phyloP scores from a whole-genome alignment of 2,329 filamentous ascomycete species.

The Beauveria caledonica region DNA sequence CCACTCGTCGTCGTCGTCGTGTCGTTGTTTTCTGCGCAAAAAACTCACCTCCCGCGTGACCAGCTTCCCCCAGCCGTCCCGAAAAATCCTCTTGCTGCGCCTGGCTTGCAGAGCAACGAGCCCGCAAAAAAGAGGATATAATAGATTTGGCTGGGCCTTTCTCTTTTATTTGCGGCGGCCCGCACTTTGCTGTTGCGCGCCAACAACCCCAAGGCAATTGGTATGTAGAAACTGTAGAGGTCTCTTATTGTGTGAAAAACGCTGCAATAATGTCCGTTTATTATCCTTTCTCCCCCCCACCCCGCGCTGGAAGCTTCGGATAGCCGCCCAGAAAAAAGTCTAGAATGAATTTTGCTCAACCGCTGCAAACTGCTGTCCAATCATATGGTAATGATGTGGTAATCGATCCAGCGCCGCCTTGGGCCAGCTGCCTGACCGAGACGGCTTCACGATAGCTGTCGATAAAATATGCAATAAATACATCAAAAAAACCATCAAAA shows the following conservation, averaged over 20 bases:
- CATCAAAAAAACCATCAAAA: not conserved
- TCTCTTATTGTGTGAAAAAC: no score
- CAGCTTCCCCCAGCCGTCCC: conserved; percentile 13
- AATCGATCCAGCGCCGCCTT: not conserved
- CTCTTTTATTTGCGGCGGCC: not conserved
- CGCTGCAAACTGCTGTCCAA: conserved; percentile 4
- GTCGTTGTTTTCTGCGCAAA: not conserved
- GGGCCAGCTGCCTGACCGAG: not conserved
- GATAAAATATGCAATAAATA: not conserved
- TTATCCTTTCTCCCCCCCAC: no score
- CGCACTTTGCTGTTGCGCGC: not conserved
- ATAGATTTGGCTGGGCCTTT: not conserved
- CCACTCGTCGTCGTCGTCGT: no score
- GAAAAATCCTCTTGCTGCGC: conserved; percentile 28
- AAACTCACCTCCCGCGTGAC: conserved; percentile 4
- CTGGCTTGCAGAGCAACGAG: not conserved
- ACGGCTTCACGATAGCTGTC: not conserved
- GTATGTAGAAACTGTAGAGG: not conserved
- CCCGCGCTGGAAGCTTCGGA: conserved; percentile 1
- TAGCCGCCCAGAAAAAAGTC: not conserved
- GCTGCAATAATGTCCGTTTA: not conserved
- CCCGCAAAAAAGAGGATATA: conserved; percentile 3
- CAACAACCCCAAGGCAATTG: no score
- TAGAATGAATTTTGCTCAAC: not conserved
- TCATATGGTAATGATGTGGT: conserved; percentile 10